phyloP scores from a whole-genome alignment of 2,329 filamentous ascomycete genomes.

The Phoma sp. region DNA sequence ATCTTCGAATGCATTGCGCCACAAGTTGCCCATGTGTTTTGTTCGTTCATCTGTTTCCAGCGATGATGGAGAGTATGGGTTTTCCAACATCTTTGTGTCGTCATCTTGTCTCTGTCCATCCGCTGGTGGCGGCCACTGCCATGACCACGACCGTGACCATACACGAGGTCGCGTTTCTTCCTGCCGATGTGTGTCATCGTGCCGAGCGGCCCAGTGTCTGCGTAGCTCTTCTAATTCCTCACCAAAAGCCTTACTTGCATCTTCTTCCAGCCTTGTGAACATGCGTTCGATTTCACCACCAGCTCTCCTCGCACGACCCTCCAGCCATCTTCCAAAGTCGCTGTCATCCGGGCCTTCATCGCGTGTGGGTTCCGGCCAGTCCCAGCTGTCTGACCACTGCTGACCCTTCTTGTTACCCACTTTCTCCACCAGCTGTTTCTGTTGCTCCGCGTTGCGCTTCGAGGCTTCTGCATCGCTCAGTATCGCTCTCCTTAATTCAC shows the following conservation, averaged over 20 bases:
- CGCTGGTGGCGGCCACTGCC: constrained; percentile 29
- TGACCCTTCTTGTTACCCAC: constrained; percentile 42
- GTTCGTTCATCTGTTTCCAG: constrained; percentile 57
- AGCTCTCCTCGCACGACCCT: constrained; percentile 6
- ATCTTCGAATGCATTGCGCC: constrained; percentile 68
- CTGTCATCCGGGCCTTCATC: constrained; percentile 23
- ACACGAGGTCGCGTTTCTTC: constrained; percentile 5
- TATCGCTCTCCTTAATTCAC: constrained; percentile 36
- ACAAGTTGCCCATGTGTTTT: constrained; percentile 51
- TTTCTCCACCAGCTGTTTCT: constrained; percentile 34
- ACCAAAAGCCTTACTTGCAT: constrained; percentile 9
- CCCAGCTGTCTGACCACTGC: constrained; percentile 46
- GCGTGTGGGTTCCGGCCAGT: constrained; percentile 42
- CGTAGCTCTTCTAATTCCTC: constrained; percentile 14
- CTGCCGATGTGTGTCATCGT: not conserved
- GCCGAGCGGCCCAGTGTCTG: constrained; percentile 11
- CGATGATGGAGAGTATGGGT: constrained; percentile 61
- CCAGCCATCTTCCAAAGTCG: constrained; percentile 12
- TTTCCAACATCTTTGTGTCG: constrained; percentile 2
- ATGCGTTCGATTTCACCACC: constrained; percentile 14
- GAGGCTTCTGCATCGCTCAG: constrained; percentile 19
- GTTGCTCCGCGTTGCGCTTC: constrained; percentile 4
- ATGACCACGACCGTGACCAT: constrained; percentile 26
- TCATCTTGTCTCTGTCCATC: constrained; percentile 13
- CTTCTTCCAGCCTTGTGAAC: constrained; percentile 13